Evolutionary conservation across 2,329 filamentous ascomycete genomes (phyloP).

Genomic region (Cercospora zeae-maydis): DNA sequence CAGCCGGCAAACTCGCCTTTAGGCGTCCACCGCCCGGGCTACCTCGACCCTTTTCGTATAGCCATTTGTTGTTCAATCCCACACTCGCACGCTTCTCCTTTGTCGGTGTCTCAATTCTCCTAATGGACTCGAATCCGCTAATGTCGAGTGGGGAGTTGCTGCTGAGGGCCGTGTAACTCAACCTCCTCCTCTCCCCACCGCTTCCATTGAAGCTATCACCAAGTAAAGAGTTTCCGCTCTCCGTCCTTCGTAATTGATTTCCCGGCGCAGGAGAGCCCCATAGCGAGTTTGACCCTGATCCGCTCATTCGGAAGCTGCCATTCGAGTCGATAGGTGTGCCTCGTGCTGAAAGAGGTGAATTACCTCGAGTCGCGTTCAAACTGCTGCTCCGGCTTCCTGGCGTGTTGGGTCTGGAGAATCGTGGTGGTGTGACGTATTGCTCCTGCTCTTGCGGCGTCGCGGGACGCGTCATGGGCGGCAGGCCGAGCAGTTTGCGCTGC

Average conservation of each 20-base stretch:
- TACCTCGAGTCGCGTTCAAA: slow-evolving; percentile 37
- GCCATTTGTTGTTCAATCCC: slow-evolving; percentile 85
- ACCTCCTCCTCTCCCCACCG: slow-evolving; percentile 48
- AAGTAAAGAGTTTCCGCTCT: slow-evolving; percentile 13
- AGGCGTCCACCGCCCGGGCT: slow-evolving; percentile 43
- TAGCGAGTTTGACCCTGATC: slow-evolving; percentile 18
- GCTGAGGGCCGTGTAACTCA: slow-evolving; percentile 57
- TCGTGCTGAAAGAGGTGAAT: slow-evolving; percentile 57
- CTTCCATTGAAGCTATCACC: slow-evolving; percentile 4
- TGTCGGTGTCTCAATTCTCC: slow-evolving; percentile 27
- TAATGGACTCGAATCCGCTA: slow-evolving; percentile 29
- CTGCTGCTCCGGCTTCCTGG: slow-evolving; percentile 58
- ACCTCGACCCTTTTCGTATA: slow-evolving; percentile 75
- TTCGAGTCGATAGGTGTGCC: slow-evolving; percentile 36
- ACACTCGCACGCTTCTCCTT: slow-evolving; percentile 58
- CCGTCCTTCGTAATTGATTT: slow-evolving; percentile 11
- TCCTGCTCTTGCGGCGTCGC: slow-evolving; percentile 65
- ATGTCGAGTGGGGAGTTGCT: slow-evolving; percentile 50
- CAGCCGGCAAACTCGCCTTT: slow-evolving; percentile 7
- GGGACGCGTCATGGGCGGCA: slow-evolving; percentile 63
- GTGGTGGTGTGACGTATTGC: slow-evolving; percentile 78
- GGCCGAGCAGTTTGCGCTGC: slow-evolving; percentile 78
- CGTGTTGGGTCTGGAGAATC: slow-evolving; percentile 73
- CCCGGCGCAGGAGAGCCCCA: slow-evolving; percentile 14
- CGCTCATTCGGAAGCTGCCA: slow-evolving; percentile 13